A percentile compares a stretch with the other conserved stretches of the same genome.
These are phyloP conservation scores for Neodidymelliopsis sp. DNA, from an alignment of 2,329 filamentous ascomycete species.

Conservation along the genomic window DNA sequence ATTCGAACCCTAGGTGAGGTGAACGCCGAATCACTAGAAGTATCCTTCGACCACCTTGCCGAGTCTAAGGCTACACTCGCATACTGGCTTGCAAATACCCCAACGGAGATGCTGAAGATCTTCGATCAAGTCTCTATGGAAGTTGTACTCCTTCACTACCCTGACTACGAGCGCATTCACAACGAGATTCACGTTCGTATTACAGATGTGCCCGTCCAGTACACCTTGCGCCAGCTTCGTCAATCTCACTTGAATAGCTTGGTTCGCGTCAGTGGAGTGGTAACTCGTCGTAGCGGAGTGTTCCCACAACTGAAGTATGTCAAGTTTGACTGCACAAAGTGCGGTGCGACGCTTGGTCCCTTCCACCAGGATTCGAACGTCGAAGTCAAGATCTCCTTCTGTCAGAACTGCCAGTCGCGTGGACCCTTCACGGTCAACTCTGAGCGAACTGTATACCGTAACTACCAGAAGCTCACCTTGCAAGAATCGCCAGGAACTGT, in stretches of 20 bases:
- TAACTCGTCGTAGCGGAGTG: constrained; percentile 91
- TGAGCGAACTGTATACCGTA: constrained; percentile 97
- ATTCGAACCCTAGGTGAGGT: constrained; percentile 96
- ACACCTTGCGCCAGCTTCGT: constrained; percentile 92
- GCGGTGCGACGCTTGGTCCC: constrained; percentile 86
- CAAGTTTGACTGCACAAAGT: constrained; percentile 97
- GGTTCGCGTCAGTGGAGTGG: constrained; percentile 91
- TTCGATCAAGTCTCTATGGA: constrained; percentile 98
- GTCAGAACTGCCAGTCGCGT: constrained; percentile 93
- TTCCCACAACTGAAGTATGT: constrained; percentile 99
- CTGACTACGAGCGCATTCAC: constrained; percentile 96
- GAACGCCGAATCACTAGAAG: constrained; percentile 94
- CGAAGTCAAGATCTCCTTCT: constrained; percentile 95
- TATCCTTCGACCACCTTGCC: constrained; percentile 92
- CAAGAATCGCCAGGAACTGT: constrained; percentile 98
- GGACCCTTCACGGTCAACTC: constrained; percentile 96
- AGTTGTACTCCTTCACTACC: constrained; percentile 93
- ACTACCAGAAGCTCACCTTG: constrained; percentile 96
- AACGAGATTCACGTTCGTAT: constrained; percentile 98
- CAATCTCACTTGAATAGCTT: constrained; percentile 96
- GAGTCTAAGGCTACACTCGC: constrained; percentile 91
- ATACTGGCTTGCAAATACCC: constrained; percentile 95
- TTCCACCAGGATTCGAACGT: constrained; percentile 98
- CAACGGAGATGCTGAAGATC: constrained; percentile 91
- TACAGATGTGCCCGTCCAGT: constrained; percentile 90